Conservation (phyloP, 1,284 basidiomycete species). For the Malassezia sp. region DNA sequence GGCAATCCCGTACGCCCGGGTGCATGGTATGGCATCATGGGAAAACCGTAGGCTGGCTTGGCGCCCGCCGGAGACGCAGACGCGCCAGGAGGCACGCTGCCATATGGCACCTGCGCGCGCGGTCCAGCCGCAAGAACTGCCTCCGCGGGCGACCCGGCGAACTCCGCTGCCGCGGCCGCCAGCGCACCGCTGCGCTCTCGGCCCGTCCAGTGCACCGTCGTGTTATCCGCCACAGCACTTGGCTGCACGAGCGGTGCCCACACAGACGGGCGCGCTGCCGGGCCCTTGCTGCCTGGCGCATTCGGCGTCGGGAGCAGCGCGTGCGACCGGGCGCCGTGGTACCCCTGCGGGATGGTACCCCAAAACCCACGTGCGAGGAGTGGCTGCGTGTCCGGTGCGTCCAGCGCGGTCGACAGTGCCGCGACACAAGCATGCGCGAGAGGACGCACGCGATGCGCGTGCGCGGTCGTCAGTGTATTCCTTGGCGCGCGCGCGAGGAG, state of each 20-base stretch:
- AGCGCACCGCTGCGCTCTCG: background rate
- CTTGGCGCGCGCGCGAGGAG: constrained; percentile 19
- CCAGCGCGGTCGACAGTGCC: constrained; percentile 24
- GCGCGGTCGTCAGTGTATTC: too few species aligned
- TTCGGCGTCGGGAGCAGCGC: background rate
- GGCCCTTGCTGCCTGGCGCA: background rate
- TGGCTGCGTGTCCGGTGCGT: constrained; percentile 18
- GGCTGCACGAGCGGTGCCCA: constrained; percentile 12
- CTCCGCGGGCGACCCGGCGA: background rate
- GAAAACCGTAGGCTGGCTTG: too few species aligned
- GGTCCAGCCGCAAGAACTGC: too few species aligned
- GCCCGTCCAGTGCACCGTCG: constrained; percentile 1
- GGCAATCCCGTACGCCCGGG: too few species aligned
- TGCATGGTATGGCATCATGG: too few species aligned
- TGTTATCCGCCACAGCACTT: constrained; percentile 6
- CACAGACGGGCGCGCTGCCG: background rate
- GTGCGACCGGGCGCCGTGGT: constrained; percentile 1
- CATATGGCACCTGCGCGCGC: too few species aligned
- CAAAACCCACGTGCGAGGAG: constrained; percentile 21
- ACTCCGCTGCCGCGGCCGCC: background rate
- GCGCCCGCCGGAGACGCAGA: too few species aligned
- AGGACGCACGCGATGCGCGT: constrained; percentile 16
- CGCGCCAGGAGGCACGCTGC: too few species aligned
- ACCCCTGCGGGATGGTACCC: constrained; percentile 24
- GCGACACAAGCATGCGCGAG: constrained; percentile 15